Evolutionary conservation across 2,329 filamentous ascomycete species (phyloP), one percentile per base, ranked within the genome.

Genomic region (Penicillium psychrosexuale): DNA sequence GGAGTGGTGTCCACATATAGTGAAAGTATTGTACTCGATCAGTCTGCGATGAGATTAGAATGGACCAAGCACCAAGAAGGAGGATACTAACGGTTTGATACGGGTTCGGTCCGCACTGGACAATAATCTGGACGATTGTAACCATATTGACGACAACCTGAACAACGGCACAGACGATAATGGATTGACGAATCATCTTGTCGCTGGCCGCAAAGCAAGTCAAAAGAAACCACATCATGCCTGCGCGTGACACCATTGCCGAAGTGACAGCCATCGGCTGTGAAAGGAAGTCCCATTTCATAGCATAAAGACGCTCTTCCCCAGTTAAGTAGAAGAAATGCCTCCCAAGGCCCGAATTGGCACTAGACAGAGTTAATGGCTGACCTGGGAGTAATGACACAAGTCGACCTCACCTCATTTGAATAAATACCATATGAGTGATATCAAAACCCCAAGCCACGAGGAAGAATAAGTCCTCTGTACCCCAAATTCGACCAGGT

Each of bases 1-100:
- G 71, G 1, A 71, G 57, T 6, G 67, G 63, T 56, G 71, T 71
- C 71, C 71, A 74, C 69, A 72, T 72, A 33, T 73, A 74, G 39
- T 73, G 67, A 50, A 73, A 73, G 44, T 72, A 74, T 31, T 59
- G 49, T 5, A 68, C 56, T 17, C 71, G 61, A 47, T 73, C 50
- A 4, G 61, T 33, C 68, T 69, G 78, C 4, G 5, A 75, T 71
- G 9, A 72, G 8, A 17, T 63, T 17, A 60, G 61, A 31, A 33
- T 37, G 8, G 5, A 22, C 2, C 5, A 2, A 17, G 0, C 6
- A 53, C 17, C 2, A 17, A 31, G 15, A 28, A n/a, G 9, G 11
- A 24, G 12, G 8, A 31, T 12, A 46, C 63, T 24, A 39, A 69
- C 68, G 8, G 63, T 12, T 6, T 53, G 60, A 40, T 72, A 72